Conservation (phyloP, 2,329 filamentous ascomycete genomes). For the Hypoxylon rubiginosum region DNA sequence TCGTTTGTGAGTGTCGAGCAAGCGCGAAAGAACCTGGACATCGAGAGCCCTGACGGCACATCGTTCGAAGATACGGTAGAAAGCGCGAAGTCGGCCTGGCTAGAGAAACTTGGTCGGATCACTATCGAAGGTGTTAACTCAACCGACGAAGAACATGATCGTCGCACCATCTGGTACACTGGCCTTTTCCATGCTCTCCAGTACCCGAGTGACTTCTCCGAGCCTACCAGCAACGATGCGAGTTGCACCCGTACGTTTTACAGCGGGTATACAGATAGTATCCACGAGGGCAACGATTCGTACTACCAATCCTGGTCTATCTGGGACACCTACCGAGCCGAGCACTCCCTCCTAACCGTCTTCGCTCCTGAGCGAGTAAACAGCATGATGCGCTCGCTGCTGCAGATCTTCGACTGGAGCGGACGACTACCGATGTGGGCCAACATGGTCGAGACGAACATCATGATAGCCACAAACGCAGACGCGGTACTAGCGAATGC, state of each 20-base stretch:
- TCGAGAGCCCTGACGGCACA: slow-evolving; percentile 56
- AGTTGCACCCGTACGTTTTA: slow-evolving; percentile 55
- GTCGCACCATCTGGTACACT: slow-evolving; percentile 61
- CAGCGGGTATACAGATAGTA: slow-evolving; percentile 61
- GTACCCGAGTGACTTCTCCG: slow-evolving; percentile 63
- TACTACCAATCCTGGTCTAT: slow-evolving; percentile 66
- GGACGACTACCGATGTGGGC: slow-evolving; percentile 64
- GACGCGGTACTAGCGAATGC: slow-evolving; percentile 64
- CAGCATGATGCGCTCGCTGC: slow-evolving; percentile 61
- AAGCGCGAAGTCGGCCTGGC: slow-evolving; percentile 58
- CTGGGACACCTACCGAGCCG: slow-evolving; percentile 64
- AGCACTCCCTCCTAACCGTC: slow-evolving; percentile 60
- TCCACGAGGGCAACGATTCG: slow-evolving; percentile 58
- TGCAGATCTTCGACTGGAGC: slow-evolving; percentile 61
- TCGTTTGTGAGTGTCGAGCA: slow-evolving; percentile 63
- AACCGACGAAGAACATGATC: slow-evolving; percentile 58
- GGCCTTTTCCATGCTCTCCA: slow-evolving; percentile 62
- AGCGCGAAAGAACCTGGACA: slow-evolving; percentile 59
- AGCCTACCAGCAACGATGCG: slow-evolving; percentile 51
- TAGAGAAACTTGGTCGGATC: slow-evolving; percentile 60
- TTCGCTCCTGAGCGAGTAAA: slow-evolving; percentile 62
- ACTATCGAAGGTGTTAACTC: slow-evolving; percentile 59
- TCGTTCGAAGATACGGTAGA: slow-evolving; percentile 57
- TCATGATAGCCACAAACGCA: slow-evolving; percentile 64
- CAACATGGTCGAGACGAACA: slow-evolving; percentile 64